Conservation (phyloP, 2,329 filamentous ascomycete genomes). For the Xylaria sp. region DNA sequence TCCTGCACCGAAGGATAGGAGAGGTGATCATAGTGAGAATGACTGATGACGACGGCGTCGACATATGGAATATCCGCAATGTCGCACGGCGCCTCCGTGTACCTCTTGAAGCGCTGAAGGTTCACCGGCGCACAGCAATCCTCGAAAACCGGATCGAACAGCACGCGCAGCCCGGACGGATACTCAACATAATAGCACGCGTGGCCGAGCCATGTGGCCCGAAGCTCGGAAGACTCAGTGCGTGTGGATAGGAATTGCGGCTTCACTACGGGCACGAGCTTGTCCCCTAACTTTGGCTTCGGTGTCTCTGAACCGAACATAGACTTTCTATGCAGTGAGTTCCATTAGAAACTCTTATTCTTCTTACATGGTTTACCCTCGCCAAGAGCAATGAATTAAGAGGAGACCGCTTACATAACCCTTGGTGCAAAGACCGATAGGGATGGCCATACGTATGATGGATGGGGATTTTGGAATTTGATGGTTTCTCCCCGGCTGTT, state of each 20-base stretch:
- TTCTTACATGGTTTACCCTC: background rate
- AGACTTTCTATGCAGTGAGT: slow-evolving; percentile 31
- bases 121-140: slow-evolving; percentile 82
- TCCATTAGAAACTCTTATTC: slow-evolving; percentile 11
- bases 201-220: slow-evolving; percentile 94
- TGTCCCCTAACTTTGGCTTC: slow-evolving; percentile 69
- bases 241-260: slow-evolving; percentile 74
- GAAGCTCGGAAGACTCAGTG: slow-evolving; percentile 66
- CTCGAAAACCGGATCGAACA: slow-evolving; percentile 95
- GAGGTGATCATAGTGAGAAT: slow-evolving; percentile 94
- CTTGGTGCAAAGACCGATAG: slow-evolving; percentile 24
- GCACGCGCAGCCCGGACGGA: slow-evolving; percentile 82
- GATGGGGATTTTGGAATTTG: slow-evolving; percentile 63
- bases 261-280: slow-evolving; percentile 69
- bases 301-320: slow-evolving; percentile 58
- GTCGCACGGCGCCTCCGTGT: slow-evolving; percentile 78
- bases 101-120: slow-evolving; percentile 78
- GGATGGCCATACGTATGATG: slow-evolving; percentile 52
- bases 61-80: slow-evolving; percentile 80
- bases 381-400: background rate
- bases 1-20: slow-evolving; percentile 79
- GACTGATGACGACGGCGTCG: slow-evolving; percentile 83
- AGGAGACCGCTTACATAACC: slow-evolving; percentile 36
- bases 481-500: slow-evolving; percentile 52
- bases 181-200: slow-evolving; percentile 95